Base-by-base conservation (phyloP, 352 stramenopile species). In the Phytophthora megakarya region DNA sequence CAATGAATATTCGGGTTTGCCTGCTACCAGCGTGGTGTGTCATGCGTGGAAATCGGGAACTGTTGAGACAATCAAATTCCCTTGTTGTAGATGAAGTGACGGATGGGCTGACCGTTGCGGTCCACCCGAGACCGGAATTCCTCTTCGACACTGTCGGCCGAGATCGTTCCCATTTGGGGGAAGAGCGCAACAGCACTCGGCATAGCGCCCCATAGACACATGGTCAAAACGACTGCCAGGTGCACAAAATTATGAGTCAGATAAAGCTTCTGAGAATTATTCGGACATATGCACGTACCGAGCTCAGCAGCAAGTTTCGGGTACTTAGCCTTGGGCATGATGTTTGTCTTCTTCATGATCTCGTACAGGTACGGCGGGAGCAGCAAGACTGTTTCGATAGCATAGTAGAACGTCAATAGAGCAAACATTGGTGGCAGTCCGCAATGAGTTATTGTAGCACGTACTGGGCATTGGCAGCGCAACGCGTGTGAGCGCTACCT, bases 311-410 rank as follows among this genome's bases (percentile, higher is more conserved):
- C 69, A 19, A 95, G 72, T n/a, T 86, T 86, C 18, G 84, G 80
- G 64, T 89, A 85, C 50, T 85, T 86, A 35, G 67, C 66, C 45
- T 75, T 81, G 12, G 86, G 84, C 82, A 95, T 90, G 33, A 90
- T 51, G 30, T 86, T 84, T 13, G 65, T 76, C 57, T 86, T 90
- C 65, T 90, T 85, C 74, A 95, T 80, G 19, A 75, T 73, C 59
- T 90, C 82, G 43, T 90, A 86, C 61, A 95, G 70, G 64, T 92
- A 95, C 56, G 86, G 86, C 19, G 86, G 86, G 44, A 95, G 75
- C 32, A 95, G 61, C 37, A 95, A 61, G 65, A 91, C 86, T 95
- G 58, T 46, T 26, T 38, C 22, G 48, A 30, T 11, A 30, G 9
- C 11, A 48, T 10, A 32, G 5, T 32, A 13, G 30, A 11, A n/a